Evolutionary conservation across 2,329 filamentous ascomycete species (phyloP), one percentile per base, ranked within the genome.

Genomic region (Chaetomiaceae sp.): DNA sequence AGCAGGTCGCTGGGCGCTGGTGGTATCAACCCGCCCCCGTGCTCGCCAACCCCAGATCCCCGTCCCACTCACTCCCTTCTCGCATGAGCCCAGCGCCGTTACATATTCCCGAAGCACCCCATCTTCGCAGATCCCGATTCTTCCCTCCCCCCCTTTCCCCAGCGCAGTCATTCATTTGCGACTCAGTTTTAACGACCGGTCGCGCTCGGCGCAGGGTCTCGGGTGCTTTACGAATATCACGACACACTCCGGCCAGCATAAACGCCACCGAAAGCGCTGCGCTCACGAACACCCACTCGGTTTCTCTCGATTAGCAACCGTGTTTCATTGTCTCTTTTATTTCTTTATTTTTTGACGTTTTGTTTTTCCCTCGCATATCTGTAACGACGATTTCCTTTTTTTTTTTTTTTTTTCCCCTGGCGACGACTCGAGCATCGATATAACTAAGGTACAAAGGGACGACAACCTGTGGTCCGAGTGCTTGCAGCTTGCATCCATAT

Each of bases 91-190:
- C 46, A 8, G 46, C 55, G 41, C 51, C 57, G 55, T 58, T 59
- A 62, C 57, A 61, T 61, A 59, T 60, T 47, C 51, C 55, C 53
- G 47, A 56, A 43, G 7, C 51, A 48, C 45, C 55, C 55, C 54
- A 51, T 53, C 51, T 14, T 52, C 45, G 51, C 47, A 32, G 52
- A 55, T 54, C 50, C 47, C 32, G 30, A 42, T 23, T 44, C 47
- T 27, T 38, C 38, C 49, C 52, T 48, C 40, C 27, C 48, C 38
- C 50, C 53, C 45, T 49, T 50, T 46, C 51, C 51, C 54, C 54
- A 53, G 56, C 58, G 53, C 61, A 61, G 61, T 63, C 61, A 63
- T 50, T 63, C 61, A 32, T 63, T 63, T 63, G 58, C 59, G 58
- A 59, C 59, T 56, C 50, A 53, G 53, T 57, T n/a, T n/a, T 54